Evolutionary conservation across 2,329 filamentous ascomycete species (phyloP), one percentile per base, ranked within the genome.

Genomic region (Epichloe bromicola): DNA sequence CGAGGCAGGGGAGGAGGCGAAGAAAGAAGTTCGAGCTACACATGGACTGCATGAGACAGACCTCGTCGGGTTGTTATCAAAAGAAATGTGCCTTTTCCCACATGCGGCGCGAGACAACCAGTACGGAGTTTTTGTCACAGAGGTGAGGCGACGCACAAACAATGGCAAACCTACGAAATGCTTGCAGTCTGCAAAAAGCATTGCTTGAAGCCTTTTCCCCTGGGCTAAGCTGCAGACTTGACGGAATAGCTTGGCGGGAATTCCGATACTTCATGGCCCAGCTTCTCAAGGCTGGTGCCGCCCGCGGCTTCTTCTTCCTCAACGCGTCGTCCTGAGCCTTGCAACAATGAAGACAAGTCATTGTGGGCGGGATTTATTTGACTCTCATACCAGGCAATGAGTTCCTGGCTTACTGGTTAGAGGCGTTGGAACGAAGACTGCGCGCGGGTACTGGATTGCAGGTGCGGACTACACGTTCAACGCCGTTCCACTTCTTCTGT

Each of bases 31-130:
- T 43, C 2, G 38, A 30, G 38, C 20, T 14, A 38, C 17, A 20
- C 7, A 17, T 40, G 42, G 15, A 39, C 43, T 36, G 50, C 50
- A 50, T 48, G 36, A 39, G 47, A 20, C 33, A 51, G 46, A 52
- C 46, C 49, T 46, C 47, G 2, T 14, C 36, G 15, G 45, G 42
- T 17, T 37, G 19, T 40, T n/a, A 19, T 17, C 44, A 54, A 38
- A 42, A 54, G 48, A 38, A 44, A 50, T 17, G 36, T 14, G 15
- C 34, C n/a, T 17, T 41, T 42, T 34, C 14, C 33, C 19, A 33
- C 20, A 26, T 20, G 17, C 19, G 19, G 40, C 17, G 23, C 42
- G n/a, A 44, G 42, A 44, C 42, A 44, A 41, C 26, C 19, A 19
- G 17, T 20, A 41, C 17, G 39, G 39, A 41, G 39, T 11, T 17